These are phyloP conservation scores for Solanum pennellii DNA, from an alignment of 257 asterid genomes.

Conservation along the genomic window DNA sequence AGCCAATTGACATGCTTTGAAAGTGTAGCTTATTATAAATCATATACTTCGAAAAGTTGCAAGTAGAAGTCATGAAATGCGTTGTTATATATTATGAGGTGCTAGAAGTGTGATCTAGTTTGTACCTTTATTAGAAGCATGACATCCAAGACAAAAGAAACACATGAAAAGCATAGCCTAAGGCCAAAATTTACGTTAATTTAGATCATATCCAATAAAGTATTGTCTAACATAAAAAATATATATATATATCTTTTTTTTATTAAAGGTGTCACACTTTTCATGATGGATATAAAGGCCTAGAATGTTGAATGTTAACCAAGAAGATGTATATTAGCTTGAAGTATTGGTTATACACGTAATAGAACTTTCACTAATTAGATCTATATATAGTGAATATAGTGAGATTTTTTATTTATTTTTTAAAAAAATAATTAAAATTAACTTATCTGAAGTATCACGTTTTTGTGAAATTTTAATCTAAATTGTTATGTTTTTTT, in stretches of 20 bases:
- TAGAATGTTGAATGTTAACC: neutral
- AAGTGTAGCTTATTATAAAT: neutral
- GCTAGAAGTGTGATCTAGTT: neutral
- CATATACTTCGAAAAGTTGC: neutral
- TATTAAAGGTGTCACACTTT: neutral
- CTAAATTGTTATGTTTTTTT: fast-evolving
- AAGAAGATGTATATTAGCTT: neutral
- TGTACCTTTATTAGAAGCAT: neutral
- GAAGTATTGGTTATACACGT: neutral
- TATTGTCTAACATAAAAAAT: neutral
- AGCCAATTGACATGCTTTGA: neutral
- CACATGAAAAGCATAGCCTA: neutral
- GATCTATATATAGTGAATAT: neutral
- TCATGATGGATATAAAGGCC: neutral
- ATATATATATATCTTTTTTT: no score
- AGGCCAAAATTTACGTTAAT: neutral
- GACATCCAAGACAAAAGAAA: neutral
- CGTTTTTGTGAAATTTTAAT: no score
- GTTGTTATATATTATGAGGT: neutral
- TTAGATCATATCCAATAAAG: neutral
- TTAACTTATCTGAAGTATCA: neutral
- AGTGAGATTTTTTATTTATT: neutral
- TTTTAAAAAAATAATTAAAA: no score
- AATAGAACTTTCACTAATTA: neutral
- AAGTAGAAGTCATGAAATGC: neutral